These are phyloP conservation scores for Pelargonium cotyledonis DNA, from an alignment of 441 rosid genomes.

Conservation along the genomic window DNA sequence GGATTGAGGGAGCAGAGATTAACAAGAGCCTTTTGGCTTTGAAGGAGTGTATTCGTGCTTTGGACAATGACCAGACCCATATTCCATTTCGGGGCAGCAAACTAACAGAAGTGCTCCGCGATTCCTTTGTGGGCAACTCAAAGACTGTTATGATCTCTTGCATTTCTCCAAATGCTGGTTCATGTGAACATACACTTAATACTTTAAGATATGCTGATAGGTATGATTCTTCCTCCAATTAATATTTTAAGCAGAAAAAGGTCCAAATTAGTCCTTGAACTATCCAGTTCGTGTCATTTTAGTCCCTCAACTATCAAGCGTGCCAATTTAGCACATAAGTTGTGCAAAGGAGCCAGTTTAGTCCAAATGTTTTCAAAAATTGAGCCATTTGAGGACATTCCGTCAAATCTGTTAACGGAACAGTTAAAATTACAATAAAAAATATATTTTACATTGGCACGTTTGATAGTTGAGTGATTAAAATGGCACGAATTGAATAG, in stretches of 20 bases:
- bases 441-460: no score
- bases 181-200: slow-evolving; percentile 95
- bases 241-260: not conserved
- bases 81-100: slow-evolving; percentile 99
- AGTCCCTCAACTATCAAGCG: no score
- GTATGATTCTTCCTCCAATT: slow-evolving; percentile 34
- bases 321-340: no score
- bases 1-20: slow-evolving; percentile 98
- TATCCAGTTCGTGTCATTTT: no score
- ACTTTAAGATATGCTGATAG: slow-evolving; percentile 97
- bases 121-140: slow-evolving; percentile 95
- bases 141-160: slow-evolving; percentile 98
- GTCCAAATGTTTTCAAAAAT: no score
- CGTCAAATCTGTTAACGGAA: no score
- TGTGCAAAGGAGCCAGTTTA: no score
- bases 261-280: no score
- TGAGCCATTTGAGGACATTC: no score
- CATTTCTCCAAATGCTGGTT: slow-evolving; percentile 96
- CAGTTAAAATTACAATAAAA: no score
- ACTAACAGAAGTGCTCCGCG: slow-evolving; percentile 97
- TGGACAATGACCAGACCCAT: slow-evolving; percentile 96
- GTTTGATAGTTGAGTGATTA: no score
- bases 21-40: slow-evolving; percentile 97
- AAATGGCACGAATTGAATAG: no score
- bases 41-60: slow-evolving; percentile 96